Base-by-base conservation (phyloP, 2,329 filamentous ascomycete species). In the Curvularia hawaiiensis region DNA sequence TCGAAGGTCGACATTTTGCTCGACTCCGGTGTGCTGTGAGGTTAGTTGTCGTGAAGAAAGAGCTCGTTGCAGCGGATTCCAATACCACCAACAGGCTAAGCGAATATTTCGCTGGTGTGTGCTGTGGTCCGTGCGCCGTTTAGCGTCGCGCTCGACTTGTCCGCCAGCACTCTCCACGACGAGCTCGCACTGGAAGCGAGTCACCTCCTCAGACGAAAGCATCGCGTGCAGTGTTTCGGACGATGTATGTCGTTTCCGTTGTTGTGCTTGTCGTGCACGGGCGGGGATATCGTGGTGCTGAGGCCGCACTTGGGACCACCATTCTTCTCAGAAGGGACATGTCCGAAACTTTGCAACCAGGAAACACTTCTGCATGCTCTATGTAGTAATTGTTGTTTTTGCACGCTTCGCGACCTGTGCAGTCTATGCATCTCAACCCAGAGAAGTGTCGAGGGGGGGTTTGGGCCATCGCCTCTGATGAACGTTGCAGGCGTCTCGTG, bases 1-100 rank as follows among this genome's bases (percentile, higher is more conserved):
- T 88, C 85, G 80, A 85, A 86, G 77, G 84, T 81, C 80, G 85
- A 87, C 85, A 88, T 88, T 80, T 79, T 86, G 72, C 70, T 67
- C 68, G 70, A 65, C 70, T 62, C 65, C 63, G 66, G 62, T 65
- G 64, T 67, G 69, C 67, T 73, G 70, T 64, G 57, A 61, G 65
- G 70, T 74, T 73, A 72, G 70, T 72, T 60, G 61, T 62, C 57
- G 59, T 52, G 60, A 50, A 38, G 52, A 49, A 46, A 58, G 55
- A 52, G 57, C 50, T 62, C 56, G 53, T 49, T 62, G 60, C 57
- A 56, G 59, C 52, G 50, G 51, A 56, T 53, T 56, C 54, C 54
- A 47, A 56, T 52, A 51, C 39, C 50, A 41, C 40, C 43, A 51
- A 45, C 18, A 11, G 52, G 38, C 48, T 53, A 59, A 59, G 54